Evolutionary conservation across 164 flowering plant species (phyloP).

Genomic region (Protea cynaroides): DNA sequence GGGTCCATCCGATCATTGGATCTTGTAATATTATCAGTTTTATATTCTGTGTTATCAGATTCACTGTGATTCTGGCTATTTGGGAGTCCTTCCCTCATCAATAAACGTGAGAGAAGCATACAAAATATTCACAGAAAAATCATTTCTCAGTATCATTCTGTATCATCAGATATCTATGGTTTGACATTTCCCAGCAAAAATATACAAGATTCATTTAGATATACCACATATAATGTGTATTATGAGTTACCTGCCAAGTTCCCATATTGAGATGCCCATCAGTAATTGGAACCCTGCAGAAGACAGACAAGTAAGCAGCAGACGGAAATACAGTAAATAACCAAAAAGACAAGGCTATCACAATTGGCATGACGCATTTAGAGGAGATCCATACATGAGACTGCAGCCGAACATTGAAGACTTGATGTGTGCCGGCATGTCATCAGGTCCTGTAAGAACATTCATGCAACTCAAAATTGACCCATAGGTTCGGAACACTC

Average conservation of each 20-base stretch:
- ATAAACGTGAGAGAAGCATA: no score
- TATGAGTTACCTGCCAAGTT: slow-evolving; percentile 82
- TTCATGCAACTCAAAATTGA: slow-evolving; percentile 3
- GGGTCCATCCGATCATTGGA: no score
- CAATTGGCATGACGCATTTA: background rate
- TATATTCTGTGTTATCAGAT: no score
- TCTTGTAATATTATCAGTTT: no score
- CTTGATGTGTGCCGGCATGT: slow-evolving; percentile 95
- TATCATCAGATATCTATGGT: background rate
- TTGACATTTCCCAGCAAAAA: background rate
- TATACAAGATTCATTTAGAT: background rate
- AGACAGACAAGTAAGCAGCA: background rate
- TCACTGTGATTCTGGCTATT: no score
- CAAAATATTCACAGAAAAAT: no score
- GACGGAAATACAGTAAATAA: background rate
- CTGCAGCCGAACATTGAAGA: slow-evolving; percentile 75
- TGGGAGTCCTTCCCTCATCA: no score
- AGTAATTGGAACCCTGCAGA: slow-evolving; percentile 80
- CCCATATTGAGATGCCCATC: slow-evolving; percentile 90
- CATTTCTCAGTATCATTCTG: background rate
- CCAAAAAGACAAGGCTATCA: background rate
- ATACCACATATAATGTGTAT: background rate
- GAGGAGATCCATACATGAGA: slow-evolving; percentile 52
- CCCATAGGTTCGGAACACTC: background rate
- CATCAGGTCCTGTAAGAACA: slow-evolving; percentile 83